Conservation (phyloP, 371 early-diverging fungal species). For the Sporodiniella umbellata region DNA sequence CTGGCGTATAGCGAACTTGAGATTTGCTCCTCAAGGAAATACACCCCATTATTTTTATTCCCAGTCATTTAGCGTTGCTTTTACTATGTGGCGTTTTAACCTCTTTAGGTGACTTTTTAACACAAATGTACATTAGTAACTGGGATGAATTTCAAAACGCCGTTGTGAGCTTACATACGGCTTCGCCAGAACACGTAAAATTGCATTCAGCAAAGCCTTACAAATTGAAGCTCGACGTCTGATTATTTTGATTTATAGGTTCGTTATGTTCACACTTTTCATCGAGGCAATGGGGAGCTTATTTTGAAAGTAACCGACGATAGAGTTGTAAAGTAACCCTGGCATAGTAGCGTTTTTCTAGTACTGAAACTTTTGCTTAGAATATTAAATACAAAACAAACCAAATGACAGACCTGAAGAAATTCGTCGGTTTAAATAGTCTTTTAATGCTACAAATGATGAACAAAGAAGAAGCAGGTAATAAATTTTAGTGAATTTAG, state of each 20-base stretch:
- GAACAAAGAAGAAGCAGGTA: constrained; percentile 38
- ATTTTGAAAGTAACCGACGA: constrained; percentile 75
- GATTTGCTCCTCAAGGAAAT: no score
- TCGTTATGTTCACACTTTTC: constrained; percentile 68
- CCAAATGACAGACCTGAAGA: constrained; percentile 67
- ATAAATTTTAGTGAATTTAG: neutral
- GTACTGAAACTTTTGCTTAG: no score
- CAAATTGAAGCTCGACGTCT: no score
- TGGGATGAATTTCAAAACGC: constrained; percentile 81
- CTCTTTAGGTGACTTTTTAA: neutral
- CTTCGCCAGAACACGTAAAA: constrained; percentile 62
- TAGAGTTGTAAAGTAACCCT: constrained; percentile 49
- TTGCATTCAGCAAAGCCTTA: no score
- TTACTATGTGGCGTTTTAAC: neutral
- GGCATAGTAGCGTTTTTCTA: no score
- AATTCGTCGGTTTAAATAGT: constrained; percentile 66
- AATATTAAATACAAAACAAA: constrained; percentile 71
- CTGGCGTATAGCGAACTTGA: no score
- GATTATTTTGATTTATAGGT: constrained; percentile 38
- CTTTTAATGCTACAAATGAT: constrained; percentile 72
- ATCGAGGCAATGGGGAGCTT: constrained; percentile 69
- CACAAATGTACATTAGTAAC: constrained; percentile 37
- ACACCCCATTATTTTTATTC: no score
- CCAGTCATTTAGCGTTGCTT: no score
- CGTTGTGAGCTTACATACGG: constrained; percentile 64